Evolutionary conservation across 495 filamentous ascomycete genomes (phyloP).

Genomic region (Xylaria grammica): DNA sequence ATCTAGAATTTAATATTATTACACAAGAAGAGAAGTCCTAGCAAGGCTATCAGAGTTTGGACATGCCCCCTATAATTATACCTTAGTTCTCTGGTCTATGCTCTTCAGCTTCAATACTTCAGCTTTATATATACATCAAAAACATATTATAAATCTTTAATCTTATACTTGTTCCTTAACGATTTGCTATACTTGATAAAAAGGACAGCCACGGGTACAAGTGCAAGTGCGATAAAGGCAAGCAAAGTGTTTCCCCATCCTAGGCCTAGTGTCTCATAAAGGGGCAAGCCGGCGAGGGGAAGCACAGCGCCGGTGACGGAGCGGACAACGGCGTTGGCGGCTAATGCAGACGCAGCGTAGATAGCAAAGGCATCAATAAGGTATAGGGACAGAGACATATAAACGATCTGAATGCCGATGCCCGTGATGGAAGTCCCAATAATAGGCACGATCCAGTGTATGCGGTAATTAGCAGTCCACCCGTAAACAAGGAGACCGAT

Average conservation of each 20-base stretch:
- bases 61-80: too few species aligned
- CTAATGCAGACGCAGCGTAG: conserved; percentile 64
- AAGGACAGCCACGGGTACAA: too few species aligned
- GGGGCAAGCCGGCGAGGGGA: conserved; percentile 54
- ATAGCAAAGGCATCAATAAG: conserved; percentile 59
- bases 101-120: too few species aligned
- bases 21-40: too few species aligned
- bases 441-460: conserved; percentile 53
- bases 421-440: conserved; percentile 53
- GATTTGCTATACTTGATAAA: too few species aligned
- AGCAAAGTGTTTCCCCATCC: conserved; percentile 58
- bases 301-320: conserved; percentile 57
- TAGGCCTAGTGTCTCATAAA: conserved; percentile 58
- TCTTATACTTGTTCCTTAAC: too few species aligned
- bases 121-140: too few species aligned
- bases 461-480: conserved; percentile 25
- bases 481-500: conserved; percentile 43
- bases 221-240: conserved; percentile 23
- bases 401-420: conserved; percentile 56
- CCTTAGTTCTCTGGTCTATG: too few species aligned
- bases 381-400: conserved; percentile 58
- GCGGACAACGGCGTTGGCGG: conserved; percentile 55
- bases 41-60: too few species aligned
- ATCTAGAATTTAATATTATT: too few species aligned
- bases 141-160: too few species aligned